Conservation (phyloP, 495 filamentous ascomycete species). For the Neurospora intermedia region DNA sequence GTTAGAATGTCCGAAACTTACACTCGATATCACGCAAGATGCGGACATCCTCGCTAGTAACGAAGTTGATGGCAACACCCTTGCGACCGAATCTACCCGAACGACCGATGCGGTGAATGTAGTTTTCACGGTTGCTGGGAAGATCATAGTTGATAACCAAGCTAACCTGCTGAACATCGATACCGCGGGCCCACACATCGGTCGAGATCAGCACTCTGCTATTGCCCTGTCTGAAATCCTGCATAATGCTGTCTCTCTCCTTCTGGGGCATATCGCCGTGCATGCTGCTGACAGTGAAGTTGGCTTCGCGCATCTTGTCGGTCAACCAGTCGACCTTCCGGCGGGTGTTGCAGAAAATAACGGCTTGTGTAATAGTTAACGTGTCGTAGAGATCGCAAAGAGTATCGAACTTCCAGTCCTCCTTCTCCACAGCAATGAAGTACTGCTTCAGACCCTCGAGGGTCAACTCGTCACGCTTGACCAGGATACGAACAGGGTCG, state of each 20-base stretch:
- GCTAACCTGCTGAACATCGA: constrained; percentile 98
- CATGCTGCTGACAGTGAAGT: constrained; percentile 99
- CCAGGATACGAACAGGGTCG: constrained; percentile 95
- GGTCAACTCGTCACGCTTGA: constrained; percentile 98
- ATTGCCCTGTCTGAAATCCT: constrained; percentile 96
- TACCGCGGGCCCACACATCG: constrained; percentile 94
- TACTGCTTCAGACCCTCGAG: constrained; percentile 99
- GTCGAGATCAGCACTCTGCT: constrained; percentile 97
- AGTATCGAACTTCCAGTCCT: constrained; percentile 99
- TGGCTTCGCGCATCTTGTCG: constrained; percentile 92
- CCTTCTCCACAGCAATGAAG: constrained; percentile 99
- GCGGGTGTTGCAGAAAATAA: constrained; percentile 99
- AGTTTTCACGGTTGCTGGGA: constrained; percentile 98
- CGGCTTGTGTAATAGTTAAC: constrained; percentile 96
- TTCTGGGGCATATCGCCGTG: constrained; percentile 98
- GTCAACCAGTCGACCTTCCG: constrained; percentile 99
- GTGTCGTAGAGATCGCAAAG: constrained; percentile 98
- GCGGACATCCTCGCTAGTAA: constrained; percentile 96
- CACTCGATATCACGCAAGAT: constrained; percentile 97
- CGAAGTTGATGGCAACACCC: constrained; percentile 99
- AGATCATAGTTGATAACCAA: constrained; percentile 99
- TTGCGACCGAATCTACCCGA: constrained; percentile 98
- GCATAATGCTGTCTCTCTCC: constrained; percentile 98
- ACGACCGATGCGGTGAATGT: constrained; percentile 99
- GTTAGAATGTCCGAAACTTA: constrained; percentile 15